Evolutionary conservation across 2,329 filamentous ascomycete genomes (phyloP).

Genomic region (Teratosphaeriaceae sp.): DNA sequence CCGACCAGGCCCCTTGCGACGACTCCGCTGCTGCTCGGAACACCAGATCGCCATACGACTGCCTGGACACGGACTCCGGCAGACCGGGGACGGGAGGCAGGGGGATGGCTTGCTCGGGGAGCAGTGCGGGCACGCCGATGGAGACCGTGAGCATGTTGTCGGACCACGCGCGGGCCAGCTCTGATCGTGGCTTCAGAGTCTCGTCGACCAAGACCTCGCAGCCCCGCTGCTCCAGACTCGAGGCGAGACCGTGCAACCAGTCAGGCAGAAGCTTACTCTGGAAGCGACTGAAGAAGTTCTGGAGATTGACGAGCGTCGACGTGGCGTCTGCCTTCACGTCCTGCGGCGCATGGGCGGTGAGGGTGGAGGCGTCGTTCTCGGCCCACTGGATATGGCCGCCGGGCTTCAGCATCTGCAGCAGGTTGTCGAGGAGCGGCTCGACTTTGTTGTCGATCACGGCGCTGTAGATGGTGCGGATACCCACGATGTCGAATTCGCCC

Average conservation of each 20-base stretch:
- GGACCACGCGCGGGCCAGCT: conserved; percentile 5
- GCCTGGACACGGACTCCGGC: conserved; percentile 3
- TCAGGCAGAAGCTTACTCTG: conserved; percentile 3
- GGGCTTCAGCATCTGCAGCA: conserved; percentile 11
- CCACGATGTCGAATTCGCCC: conserved; percentile 11
- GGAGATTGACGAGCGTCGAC: conserved; percentile 1
- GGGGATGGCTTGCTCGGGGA: conserved; percentile 6
- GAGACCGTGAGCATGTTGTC: conserved; percentile 7
- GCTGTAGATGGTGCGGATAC: conserved; percentile 9
- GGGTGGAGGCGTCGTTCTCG: conserved; percentile 6
- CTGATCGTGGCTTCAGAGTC: neutral
- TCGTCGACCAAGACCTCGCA: conserved; percentile 6
- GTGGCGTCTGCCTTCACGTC: neutral
- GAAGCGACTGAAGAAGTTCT: neutral
- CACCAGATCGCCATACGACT: conserved; percentile 4
- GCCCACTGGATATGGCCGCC: conserved; percentile 16
- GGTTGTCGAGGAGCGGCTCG: conserved; percentile 11
- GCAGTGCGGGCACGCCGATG: neutral
- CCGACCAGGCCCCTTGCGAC: conserved; percentile 1
- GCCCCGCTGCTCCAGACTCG: neutral
- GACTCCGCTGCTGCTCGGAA: conserved; percentile 2
- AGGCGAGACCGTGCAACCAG: conserved; percentile 4
- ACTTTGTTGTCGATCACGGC: conserved; percentile 11
- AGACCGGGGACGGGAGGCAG: conserved; percentile 4
- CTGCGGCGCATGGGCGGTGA: conserved; percentile 3